Base-by-base conservation (phyloP, 78 protist species). In the Dictyostelium capitatum region DNA sequence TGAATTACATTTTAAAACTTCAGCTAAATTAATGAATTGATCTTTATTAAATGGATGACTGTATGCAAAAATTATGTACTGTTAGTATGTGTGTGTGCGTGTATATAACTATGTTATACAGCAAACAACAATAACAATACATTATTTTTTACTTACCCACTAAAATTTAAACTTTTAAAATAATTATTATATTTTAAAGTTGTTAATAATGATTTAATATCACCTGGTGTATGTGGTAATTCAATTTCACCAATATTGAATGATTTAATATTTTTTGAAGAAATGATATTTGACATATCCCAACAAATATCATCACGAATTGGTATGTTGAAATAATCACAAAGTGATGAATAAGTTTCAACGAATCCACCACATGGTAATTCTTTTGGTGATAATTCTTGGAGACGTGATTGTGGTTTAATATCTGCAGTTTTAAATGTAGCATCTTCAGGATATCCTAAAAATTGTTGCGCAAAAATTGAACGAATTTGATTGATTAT, bases 341-440 rank as follows among this genome's bases (percentile, higher is more conserved):
- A 94, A 10, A 78, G 17, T 23, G 94, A 82, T 30, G 23, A 9
- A 48, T 84, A 94, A n/a, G 89, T 57, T 51, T 78, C 87, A 59
- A 94, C 83, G 74, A 83, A 94, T 10, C 96, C 96, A 54, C 92
- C 96, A 65, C 96, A 94, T 82, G 94, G 93, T 20, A 90, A 48
- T 37, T 94, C 96, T 64, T 90, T 82, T 28, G 70, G 64, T 56
- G 65, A 62, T 5, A 75, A 20, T 17, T 90, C 91, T 23, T 6
- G 1, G 0, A 82, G 50, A 69, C 91, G 65, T 62, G 89, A 90
- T 15, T 80, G 25, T 89, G 93, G 84, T 75, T 90, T 79, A 30
- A 82, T 77, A 54, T 82, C 89, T 20, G 75, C 32, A 1, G 56
- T 69, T 80, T 90, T 82, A 73, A 80, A 80, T 14, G 47, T 6